These are phyloP conservation scores for Trifolium subterraneum DNA, from an alignment of 306 rosid species.

Conservation along the genomic window DNA sequence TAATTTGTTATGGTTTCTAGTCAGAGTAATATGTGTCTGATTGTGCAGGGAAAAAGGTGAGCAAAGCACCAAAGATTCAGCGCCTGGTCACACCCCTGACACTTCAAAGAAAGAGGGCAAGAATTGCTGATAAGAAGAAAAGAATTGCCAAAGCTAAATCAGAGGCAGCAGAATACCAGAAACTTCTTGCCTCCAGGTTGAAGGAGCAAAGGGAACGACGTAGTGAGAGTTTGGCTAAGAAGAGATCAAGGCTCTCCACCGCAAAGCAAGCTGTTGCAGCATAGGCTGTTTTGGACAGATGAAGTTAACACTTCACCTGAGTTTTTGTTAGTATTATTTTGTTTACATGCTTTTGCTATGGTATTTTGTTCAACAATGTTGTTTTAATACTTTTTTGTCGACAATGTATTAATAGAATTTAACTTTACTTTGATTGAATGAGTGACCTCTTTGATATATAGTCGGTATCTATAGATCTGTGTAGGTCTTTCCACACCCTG, in stretches of 20 bases:
- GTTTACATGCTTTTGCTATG: constrained; percentile 3
- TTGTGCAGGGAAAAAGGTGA: constrained; percentile 48
- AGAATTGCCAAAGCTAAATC: constrained; percentile 53
- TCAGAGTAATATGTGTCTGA: neutral
- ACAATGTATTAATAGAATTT: constrained; percentile 15
- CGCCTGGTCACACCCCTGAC: constrained; percentile 48
- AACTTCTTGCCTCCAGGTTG: constrained; percentile 51
- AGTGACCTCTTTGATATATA: neutral
- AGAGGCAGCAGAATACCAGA: constrained; percentile 53
- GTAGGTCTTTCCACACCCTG: neutral
- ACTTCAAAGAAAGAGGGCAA: constrained; percentile 51
- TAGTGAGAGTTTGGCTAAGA: constrained; percentile 51
- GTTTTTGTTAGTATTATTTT: constrained; percentile 40
- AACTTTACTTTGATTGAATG: neutral
- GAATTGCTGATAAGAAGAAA: constrained; percentile 50
- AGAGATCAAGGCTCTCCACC: constrained; percentile 46
- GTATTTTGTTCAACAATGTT: constrained; percentile 26
- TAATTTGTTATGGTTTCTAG: neutral
- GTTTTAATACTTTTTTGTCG: neutral
- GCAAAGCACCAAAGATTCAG: constrained; percentile 53
- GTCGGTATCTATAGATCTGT: neutral
- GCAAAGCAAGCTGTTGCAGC: constrained; percentile 34
- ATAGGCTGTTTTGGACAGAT: constrained; percentile 23
- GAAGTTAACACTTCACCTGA: constrained; percentile 35
- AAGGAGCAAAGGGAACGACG: constrained; percentile 53